Evolutionary conservation across 805 yeast species (phyloP), one percentile per base, ranked within the genome.

Genomic region (Wickerhamomyces mucosus): DNA sequence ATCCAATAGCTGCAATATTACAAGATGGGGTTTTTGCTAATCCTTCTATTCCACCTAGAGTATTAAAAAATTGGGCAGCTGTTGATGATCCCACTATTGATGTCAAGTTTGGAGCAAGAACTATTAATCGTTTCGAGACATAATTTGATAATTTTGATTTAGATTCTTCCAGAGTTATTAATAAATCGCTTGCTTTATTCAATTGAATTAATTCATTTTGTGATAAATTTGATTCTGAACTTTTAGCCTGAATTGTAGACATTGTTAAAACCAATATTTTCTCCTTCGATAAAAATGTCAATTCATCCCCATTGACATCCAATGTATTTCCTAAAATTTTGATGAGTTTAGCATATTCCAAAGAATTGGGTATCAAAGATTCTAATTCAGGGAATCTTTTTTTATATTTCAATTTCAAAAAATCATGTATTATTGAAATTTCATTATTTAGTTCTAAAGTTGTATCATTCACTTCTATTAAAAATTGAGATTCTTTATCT

Each of bases 101-200:
- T 3, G 83, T 64, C 2, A 83, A 55, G 51, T 92, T 89, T 2
- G 97, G 98, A 0, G 95, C 94, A 42, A 76, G 67, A 2, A 54
- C 48, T 3, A 67, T 56, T 15, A 82, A 63, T 42, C 74, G 69
- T 1, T 64, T 50, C 0, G 88, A 60, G 12, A 85, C 72, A 43
- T 67, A 79, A 2, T 48, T 35, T 1, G 74, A 63, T 7, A 85
- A 63, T 22, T 55, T 52, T 2, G 37, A 37, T 34, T 69, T 60
- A 1, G 71, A 56, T 0, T 50, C 54, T 26, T 65, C 60, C 10
- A 84, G 56, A 7, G 59, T 56, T 4, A 67, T 32, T 1, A 81
- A 48, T 3, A 71, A 48, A 3, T 61, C 56, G 40, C 82, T 70
- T 0, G 75, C 69, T 5, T 56, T 52, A 4, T 46, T 15, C 2